Percentiles rank a stretch among this genome's conserved stretches.
phyloP scores from a whole-genome alignment of 371 early-diverging fungal species.

The Apophysomyces sp. region DNA sequence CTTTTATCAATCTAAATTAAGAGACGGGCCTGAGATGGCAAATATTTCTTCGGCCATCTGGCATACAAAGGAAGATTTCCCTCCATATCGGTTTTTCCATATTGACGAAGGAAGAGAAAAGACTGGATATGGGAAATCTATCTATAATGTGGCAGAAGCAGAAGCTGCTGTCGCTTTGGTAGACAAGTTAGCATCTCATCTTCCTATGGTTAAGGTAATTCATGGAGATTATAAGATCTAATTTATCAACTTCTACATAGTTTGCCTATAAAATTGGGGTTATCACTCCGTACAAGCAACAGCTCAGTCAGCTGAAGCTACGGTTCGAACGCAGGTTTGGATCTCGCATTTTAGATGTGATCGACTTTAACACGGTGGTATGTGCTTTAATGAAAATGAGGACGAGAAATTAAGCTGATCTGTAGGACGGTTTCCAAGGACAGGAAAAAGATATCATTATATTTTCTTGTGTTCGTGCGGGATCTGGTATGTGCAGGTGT shows the following conservation, averaged over 20 bases:
- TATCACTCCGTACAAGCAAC: conserved; percentile 93
- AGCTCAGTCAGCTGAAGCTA: conserved; percentile 70
- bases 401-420: not conserved
- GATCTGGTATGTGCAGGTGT: conserved; percentile 33
- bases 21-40: conserved; percentile 78
- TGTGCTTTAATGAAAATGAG: not conserved
- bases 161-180: conserved; percentile 75
- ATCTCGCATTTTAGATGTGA: conserved; percentile 56
- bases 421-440: conserved; percentile 98
- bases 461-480: conserved; percentile 93
- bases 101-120: conserved; percentile 72
- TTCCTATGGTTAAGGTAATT: conserved; percentile 59
- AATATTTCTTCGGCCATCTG: conserved; percentile 66
- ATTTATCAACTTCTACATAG: conserved; percentile 18
- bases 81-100: conserved; percentile 84
- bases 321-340: conserved; percentile 69
- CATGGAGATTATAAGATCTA: not conserved
- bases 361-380: conserved; percentile 92
- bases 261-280: conserved; percentile 82
- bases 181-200: conserved; percentile 50
- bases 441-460: conserved; percentile 98
- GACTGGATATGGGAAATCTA: conserved; percentile 65
- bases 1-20: conserved; percentile 80
- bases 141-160: conserved; percentile 83
- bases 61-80: conserved; percentile 66